Evolutionary conservation across 331 rosid species (phyloP).

Genomic region (Saraca asoca): DNA sequence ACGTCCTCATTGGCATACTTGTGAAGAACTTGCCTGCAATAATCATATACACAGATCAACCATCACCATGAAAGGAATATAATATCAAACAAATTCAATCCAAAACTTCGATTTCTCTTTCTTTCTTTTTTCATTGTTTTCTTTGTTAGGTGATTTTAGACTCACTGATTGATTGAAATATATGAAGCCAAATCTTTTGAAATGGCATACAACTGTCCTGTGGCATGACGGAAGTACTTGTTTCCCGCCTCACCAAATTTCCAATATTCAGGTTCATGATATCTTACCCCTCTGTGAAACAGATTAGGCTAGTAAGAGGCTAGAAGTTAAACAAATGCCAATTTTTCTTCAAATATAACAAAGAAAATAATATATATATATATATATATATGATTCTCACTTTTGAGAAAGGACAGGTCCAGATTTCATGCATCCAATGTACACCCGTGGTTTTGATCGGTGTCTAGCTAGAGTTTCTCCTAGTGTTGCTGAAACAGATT

Average conservation of each 20-base stretch:
- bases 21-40: slow-evolving; percentile 85
- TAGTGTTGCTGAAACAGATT: slow-evolving; percentile 70
- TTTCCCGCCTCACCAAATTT: slow-evolving; percentile 94
- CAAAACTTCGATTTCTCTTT: too few relatives aligned
- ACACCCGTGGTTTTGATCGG: slow-evolving; percentile 67
- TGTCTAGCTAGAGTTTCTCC: slow-evolving; percentile 93
- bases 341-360: neutral
- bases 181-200: slow-evolving; percentile 90
- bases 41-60: slow-evolving; percentile 11
- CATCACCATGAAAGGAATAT: neutral
- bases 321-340: slow-evolving; percentile 2
- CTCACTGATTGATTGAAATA: slow-evolving; percentile 84
- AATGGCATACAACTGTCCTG: slow-evolving; percentile 93
- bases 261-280: slow-evolving; percentile 97
- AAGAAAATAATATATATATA: slow-evolving; percentile 7
- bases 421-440: slow-evolving; percentile 99
- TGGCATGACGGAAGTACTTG: slow-evolving; percentile 99
- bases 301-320: slow-evolving; percentile 40
- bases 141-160: neutral
- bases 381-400: slow-evolving; percentile 51
- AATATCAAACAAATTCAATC: too few relatives aligned
- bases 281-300: slow-evolving; percentile 83
- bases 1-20: slow-evolving; percentile 97
- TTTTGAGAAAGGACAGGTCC: slow-evolving; percentile 90
- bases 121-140: neutral